Conservation (phyloP, 768 basidiomycete species). For the Lactarius psammicola region DNA sequence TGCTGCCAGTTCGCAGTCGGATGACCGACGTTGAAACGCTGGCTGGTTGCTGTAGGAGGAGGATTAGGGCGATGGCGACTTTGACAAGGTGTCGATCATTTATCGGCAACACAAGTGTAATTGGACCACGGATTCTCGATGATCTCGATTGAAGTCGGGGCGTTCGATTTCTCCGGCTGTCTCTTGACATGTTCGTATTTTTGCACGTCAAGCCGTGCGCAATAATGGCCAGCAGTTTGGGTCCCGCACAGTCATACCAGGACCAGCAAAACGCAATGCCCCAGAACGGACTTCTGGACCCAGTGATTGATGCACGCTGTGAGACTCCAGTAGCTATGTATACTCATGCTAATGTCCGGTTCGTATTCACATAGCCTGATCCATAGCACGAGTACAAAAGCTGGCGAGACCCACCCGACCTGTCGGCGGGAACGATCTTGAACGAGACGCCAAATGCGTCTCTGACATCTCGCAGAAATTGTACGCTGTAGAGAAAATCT, state of each 20-base stretch:
- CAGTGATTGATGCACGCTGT: not conserved
- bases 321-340: not conserved
- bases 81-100: constrained; percentile 74
- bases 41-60: constrained; percentile 60
- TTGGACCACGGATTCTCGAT: not conserved
- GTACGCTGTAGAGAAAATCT: constrained; percentile 56
- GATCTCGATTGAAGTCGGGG: not conserved
- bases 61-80: constrained; percentile 63
- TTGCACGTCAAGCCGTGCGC: not conserved
- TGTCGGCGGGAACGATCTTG: constrained; percentile 73
- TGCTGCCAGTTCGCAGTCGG: constrained; percentile 78
- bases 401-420: constrained; percentile 50
- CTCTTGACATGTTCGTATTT: not conserved
- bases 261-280: not conserved
- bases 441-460: constrained; percentile 88
- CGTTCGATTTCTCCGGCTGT: not conserved
- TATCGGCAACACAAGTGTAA: constrained; percentile 47
- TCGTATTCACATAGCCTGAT: constrained; percentile 87
- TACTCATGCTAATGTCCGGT: constrained; percentile 65
- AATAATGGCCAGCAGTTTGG: not conserved
- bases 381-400: constrained; percentile 89
- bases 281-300: not conserved
- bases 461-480: constrained; percentile 82
- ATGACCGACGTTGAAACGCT: constrained; percentile 77
- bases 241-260: not conserved